Conservation (phyloP, 352 stramenopile species). For the Globisporangium viniferum region DNA sequence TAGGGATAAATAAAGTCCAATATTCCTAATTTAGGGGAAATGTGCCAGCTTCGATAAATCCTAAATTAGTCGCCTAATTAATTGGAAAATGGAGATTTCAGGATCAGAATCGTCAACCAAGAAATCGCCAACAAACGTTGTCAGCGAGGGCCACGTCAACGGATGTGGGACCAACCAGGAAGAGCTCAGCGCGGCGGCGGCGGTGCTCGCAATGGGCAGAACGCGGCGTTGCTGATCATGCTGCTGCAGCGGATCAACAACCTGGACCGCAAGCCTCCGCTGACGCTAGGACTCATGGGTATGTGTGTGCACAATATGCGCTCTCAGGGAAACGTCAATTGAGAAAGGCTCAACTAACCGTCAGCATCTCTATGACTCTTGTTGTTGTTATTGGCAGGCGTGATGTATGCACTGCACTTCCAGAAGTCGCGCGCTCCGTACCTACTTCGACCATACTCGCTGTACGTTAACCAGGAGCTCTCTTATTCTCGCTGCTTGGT, state of each 20-base stretch:
- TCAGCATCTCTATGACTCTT: not conserved
- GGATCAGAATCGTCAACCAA: too few relatives aligned
- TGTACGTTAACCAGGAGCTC: conserved; percentile 28
- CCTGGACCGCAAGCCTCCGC: conserved; percentile 61
- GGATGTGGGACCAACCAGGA: conserved; percentile 6
- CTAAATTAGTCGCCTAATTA: too few relatives aligned
- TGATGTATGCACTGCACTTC: conserved; percentile 61
- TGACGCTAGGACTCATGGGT: conserved; percentile 49
- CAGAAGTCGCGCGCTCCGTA: conserved; percentile 37
- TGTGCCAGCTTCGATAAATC: too few relatives aligned
- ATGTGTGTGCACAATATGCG: conserved; percentile 1
- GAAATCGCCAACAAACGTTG: not conserved
- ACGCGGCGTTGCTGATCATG: conserved; percentile 33
- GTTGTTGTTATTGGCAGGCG: conserved; percentile 14
- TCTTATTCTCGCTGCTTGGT: not conserved
- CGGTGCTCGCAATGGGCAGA: conserved; percentile 10
- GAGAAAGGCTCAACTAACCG: not conserved
- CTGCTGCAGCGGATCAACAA: conserved; percentile 43
- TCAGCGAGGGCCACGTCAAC: not conserved
- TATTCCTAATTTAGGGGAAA: not conserved
- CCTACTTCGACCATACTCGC: conserved; percentile 36
- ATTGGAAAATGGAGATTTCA: too few relatives aligned
- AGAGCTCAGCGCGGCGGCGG: not conserved
- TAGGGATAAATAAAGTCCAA: not conserved
- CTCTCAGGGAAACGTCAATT: not conserved